Evolutionary conservation across 805 yeast species (phyloP).

Genomic region (Metschnikowia chrysomelidarum): DNA sequence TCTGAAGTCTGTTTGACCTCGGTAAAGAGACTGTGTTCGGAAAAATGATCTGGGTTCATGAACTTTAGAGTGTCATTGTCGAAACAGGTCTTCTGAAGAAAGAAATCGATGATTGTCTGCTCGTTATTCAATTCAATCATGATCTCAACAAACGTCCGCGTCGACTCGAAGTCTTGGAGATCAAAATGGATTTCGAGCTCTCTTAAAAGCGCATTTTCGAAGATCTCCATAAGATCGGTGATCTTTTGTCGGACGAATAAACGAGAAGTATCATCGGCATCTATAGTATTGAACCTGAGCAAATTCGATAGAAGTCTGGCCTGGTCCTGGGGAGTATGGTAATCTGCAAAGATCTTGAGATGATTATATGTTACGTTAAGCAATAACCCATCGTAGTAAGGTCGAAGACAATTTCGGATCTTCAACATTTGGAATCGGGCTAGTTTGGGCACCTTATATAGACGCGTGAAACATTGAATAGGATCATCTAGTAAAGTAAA

Average conservation of each 20-base stretch:
- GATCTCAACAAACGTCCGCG: slow-evolving; percentile 35
- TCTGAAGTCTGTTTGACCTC: slow-evolving; percentile 1
- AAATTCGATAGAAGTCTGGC: slow-evolving; percentile 44
- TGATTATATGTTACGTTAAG: slow-evolving; percentile 39
- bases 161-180: slow-evolving; percentile 40
- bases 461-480: slow-evolving; percentile 33
- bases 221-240: slow-evolving; percentile 59
- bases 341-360: slow-evolving; percentile 46
- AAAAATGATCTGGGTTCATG: slow-evolving; percentile 29
- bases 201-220: slow-evolving; percentile 65
- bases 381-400: slow-evolving; percentile 47
- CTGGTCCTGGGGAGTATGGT: slow-evolving; percentile 51
- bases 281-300: slow-evolving; percentile 37
- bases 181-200: slow-evolving; percentile 64
- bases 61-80: slow-evolving; percentile 34
- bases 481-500: slow-evolving; percentile 24
- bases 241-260: slow-evolving; percentile 40
- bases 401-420: slow-evolving; percentile 38
- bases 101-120: slow-evolving; percentile 44
- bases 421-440: slow-evolving; percentile 40
- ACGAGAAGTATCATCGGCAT: slow-evolving; percentile 28
- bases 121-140: slow-evolving; percentile 37
- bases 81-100: slow-evolving; percentile 41
- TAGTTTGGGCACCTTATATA: slow-evolving; percentile 24
- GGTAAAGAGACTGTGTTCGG: slow-evolving; percentile 23